Evolutionary conservation across 176 grass and related monocot genomes (phyloP).

Genomic region (Rhynchospora tenuis): DNA sequence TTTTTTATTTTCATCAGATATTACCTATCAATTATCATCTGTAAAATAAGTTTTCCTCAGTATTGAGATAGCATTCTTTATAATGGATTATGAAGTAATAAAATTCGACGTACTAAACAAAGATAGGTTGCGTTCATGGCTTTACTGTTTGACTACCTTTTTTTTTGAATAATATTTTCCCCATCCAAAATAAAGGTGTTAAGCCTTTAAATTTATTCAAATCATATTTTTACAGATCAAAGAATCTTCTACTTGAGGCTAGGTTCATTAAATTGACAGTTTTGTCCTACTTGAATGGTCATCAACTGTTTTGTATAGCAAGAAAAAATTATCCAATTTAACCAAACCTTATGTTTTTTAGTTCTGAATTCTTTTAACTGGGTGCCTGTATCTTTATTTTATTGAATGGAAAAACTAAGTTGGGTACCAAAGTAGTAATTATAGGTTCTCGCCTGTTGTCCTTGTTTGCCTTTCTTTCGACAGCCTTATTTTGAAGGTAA

Average conservation of each 20-base stretch:
- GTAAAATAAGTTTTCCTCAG: not conserved
- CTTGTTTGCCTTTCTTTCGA: not conserved
- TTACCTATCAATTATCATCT: not conserved
- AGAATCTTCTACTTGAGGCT: not conserved
- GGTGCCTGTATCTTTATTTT: not conserved
- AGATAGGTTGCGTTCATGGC: not conserved
- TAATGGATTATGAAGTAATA: not conserved
- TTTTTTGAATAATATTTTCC: not conserved
- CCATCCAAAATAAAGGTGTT: not conserved
- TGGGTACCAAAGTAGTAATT: not conserved
- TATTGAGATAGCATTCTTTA: not conserved
- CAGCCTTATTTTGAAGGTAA: not conserved
- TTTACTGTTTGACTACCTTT: too few relatives aligned
- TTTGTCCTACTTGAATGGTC: not conserved
- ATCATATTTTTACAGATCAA: not conserved
- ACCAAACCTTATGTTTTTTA: not conserved
- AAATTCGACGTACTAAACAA: not conserved
- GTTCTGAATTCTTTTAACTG: not conserved
- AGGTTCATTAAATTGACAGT: not conserved
- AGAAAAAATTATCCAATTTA: not conserved
- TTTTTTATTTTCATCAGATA: not conserved
- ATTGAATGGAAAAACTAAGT: not conserved
- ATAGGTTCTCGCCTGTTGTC: not conserved
- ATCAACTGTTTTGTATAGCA: not conserved
- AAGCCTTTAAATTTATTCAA: not conserved